Evolutionary conservation across 495 filamentous ascomycete species (phyloP).

Genomic region (Tuber melanosporum): DNA sequence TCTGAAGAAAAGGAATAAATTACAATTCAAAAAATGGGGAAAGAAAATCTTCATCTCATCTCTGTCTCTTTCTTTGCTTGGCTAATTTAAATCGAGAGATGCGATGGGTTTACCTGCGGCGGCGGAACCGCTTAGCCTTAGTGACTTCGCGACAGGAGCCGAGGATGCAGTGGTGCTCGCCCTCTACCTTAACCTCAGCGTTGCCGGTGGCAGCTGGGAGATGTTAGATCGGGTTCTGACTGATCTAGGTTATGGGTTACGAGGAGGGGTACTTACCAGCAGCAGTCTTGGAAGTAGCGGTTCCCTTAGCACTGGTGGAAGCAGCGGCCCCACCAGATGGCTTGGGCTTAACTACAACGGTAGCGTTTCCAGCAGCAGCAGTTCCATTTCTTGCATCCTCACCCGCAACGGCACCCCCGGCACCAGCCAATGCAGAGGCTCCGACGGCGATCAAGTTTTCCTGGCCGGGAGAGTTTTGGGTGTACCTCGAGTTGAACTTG

Average conservation of each 20-base stretch:
- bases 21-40: background rate
- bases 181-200: background rate
- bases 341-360: background rate
- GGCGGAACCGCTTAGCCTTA: background rate
- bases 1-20: background rate
- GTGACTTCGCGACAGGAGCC: background rate
- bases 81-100: background rate
- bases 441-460: conserved; percentile 51
- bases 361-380: conserved; percentile 3
- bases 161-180: background rate
- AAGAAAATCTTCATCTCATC: background rate
- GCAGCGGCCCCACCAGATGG: background rate
- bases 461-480: conserved; percentile 53
- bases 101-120: background rate
- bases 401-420: background rate
- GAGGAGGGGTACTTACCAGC: background rate
- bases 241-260: background rate
- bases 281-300: background rate
- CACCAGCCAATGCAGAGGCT: conserved; percentile 7
- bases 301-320: background rate
- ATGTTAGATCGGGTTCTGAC: background rate
- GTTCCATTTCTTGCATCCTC: background rate
- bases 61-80: background rate
- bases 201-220: background rate
- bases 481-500: conserved; percentile 59